A percentile compares a stretch with the other conserved stretches of the same genome.
Conservation (phyloP, 306 rosid species). For the Luffa acutangula region DNA sequence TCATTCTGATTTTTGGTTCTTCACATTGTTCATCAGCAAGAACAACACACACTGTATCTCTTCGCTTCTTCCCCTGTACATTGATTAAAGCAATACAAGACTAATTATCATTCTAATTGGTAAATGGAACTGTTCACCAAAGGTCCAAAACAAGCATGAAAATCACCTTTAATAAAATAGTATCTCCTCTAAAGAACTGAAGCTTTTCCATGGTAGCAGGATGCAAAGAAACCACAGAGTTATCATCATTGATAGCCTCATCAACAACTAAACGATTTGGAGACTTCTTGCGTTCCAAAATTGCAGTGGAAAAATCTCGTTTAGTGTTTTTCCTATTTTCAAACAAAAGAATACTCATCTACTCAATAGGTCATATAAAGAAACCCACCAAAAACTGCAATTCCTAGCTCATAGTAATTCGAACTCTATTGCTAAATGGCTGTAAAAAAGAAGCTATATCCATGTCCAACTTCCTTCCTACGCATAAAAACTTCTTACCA, state of each 20-base stretch:
- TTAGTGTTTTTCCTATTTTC: slow-evolving; percentile 29
- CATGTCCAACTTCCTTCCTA: neutral
- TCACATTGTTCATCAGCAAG: slow-evolving; percentile 50
- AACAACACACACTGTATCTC: slow-evolving; percentile 50
- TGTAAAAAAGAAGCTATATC: neutral
- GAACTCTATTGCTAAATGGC: neutral
- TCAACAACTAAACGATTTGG: slow-evolving; percentile 56
- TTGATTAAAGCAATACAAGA: neutral
- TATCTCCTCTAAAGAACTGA: slow-evolving; percentile 44
- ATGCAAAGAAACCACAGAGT: slow-evolving; percentile 46
- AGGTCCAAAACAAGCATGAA: neutral
- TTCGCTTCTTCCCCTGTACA: slow-evolving; percentile 50
- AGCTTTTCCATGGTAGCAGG: slow-evolving; percentile 52
- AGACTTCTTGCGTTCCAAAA: slow-evolving; percentile 55
- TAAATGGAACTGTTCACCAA: neutral
- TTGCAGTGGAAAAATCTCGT: slow-evolving; percentile 50
- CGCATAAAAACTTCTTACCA: neutral
- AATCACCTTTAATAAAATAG: slow-evolving; percentile 40
- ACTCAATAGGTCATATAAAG: neutral
- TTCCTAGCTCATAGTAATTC: neutral
- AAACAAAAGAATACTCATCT: neutral
- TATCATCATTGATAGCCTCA: slow-evolving; percentile 49
- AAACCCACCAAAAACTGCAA: neutral
- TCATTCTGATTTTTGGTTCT: slow-evolving; percentile 54
- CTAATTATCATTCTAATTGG: neutral